phyloP scores from a whole-genome alignment of 2,329 filamentous ascomycete species.

The Xylaria sp. region DNA sequence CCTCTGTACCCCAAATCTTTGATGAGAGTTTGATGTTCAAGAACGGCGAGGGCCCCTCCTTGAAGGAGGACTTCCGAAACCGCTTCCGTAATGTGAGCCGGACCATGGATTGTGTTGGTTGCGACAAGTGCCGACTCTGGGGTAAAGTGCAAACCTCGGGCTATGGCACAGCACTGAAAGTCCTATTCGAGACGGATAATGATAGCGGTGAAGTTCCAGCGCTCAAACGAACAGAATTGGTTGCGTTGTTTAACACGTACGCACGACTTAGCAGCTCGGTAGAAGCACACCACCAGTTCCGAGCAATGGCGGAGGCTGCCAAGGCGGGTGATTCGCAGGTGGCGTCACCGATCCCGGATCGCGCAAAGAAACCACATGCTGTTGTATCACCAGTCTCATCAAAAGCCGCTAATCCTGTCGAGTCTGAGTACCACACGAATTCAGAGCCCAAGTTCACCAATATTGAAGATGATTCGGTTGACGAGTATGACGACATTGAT shows the following conservation, averaged over 20 bases:
- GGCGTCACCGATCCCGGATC: constrained; percentile 41
- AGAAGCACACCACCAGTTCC: constrained; percentile 75
- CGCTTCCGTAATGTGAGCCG: constrained; percentile 96
- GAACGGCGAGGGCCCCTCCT: constrained; percentile 71
- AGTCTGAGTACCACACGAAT: constrained; percentile 27
- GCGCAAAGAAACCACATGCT: constrained; percentile 52
- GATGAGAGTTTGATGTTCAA: constrained; percentile 97
- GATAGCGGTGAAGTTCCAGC: constrained; percentile 66
- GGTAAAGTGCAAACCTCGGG: constrained; percentile 95
- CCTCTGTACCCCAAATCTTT: constrained; percentile 79
- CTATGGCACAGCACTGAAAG: constrained; percentile 92
- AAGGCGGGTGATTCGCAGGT: constrained; percentile 33
- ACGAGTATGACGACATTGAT: constrained; percentile 51
- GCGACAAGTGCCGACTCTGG: constrained; percentile 98
- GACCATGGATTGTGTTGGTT: constrained; percentile 98
- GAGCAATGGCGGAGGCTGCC: constrained; percentile 52
- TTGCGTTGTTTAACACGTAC: constrained; percentile 93
- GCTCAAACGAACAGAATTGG: constrained; percentile 87
- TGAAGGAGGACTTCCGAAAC: constrained; percentile 97
- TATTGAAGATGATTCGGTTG: constrained; percentile 46
- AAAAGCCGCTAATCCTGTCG: constrained; percentile 25
- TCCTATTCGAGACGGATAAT: constrained; percentile 90
- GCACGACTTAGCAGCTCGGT: constrained; percentile 84
- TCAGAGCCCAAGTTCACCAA: constrained; percentile 17
- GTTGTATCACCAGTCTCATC: constrained; percentile 36